phyloP scores from a whole-genome alignment of 2,329 filamentous ascomycete genomes.

The Paradendryphiella salina region DNA sequence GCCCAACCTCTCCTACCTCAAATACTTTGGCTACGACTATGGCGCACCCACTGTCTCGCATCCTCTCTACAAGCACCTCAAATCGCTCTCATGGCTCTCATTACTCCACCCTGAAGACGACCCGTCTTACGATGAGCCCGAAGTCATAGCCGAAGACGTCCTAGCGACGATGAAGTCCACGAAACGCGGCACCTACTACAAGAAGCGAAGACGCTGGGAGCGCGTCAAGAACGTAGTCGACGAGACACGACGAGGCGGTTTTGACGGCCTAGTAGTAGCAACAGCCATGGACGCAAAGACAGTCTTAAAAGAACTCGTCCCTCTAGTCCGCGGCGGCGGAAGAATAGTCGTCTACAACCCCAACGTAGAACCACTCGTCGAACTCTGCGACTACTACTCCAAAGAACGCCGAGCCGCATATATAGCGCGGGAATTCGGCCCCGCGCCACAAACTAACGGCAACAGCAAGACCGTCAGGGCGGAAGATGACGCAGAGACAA shows the following conservation, averaged over 20 bases:
- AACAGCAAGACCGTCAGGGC: conserved; percentile 20
- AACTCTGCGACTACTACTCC: conserved; percentile 81
- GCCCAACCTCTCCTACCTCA: conserved; percentile 82
- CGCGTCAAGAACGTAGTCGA: conserved; percentile 73
- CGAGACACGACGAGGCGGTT: conserved; percentile 72
- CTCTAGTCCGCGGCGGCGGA: conserved; percentile 79
- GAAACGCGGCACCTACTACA: conserved; percentile 81
- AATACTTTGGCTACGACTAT: conserved; percentile 85
- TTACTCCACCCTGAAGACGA: conserved; percentile 77
- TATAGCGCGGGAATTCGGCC: conserved; percentile 37
- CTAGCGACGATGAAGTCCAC: conserved; percentile 76
- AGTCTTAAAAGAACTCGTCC: conserved; percentile 74
- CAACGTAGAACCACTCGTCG: conserved; percentile 75
- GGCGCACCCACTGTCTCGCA: conserved; percentile 66
- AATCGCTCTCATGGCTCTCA: conserved; percentile 89
- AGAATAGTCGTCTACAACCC: conserved; percentile 85
- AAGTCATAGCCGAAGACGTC: conserved; percentile 60
- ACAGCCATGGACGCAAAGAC: conserved; percentile 79
- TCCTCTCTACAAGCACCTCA: conserved; percentile 79
- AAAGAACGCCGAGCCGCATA: conserved; percentile 76
- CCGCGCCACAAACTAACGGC: conserved; percentile 12
- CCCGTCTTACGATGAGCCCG: conserved; percentile 71
- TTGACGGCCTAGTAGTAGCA: conserved; percentile 81
- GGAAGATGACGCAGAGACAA: conserved; percentile 22
- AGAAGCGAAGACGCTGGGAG: conserved; percentile 83